These are phyloP conservation scores for Metschnikowia kunwiensis DNA, from an alignment of 805 yeast species.

Conservation along the genomic window DNA sequence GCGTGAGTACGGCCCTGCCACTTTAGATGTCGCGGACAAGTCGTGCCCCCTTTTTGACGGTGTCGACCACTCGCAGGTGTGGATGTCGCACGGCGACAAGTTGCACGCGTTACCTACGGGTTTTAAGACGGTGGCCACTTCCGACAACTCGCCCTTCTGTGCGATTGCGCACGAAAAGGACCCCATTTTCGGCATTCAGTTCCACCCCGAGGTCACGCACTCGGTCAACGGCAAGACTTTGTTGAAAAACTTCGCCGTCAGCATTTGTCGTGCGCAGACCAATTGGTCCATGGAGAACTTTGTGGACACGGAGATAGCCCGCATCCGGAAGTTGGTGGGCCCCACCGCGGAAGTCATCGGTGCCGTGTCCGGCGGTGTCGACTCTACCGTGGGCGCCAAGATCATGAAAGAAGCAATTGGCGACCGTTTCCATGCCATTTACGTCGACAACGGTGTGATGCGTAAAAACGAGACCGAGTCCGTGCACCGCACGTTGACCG, in stretches of 20 bases:
- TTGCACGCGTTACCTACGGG: constrained; percentile 86
- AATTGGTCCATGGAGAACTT: constrained; percentile 99
- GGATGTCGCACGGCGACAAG: constrained; percentile 99
- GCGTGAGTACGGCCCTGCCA: constrained; percentile 98
- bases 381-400: constrained; percentile 98
- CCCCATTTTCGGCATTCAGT: constrained; percentile 89
- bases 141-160: constrained; percentile 93
- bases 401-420: constrained; percentile 98
- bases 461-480: constrained; percentile 87
- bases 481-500: constrained; percentile 86
- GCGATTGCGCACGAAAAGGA: constrained; percentile 78
- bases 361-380: constrained; percentile 99
- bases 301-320: constrained; percentile 91
- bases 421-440: constrained; percentile 95
- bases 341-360: constrained; percentile 98
- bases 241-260: constrained; percentile 88
- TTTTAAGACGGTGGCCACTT: constrained; percentile 82
- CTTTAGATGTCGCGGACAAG: constrained; percentile 68
- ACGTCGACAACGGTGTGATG: constrained; percentile 97
- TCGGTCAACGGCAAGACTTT: constrained; percentile 85
- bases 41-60: constrained; percentile 74
- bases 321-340: constrained; percentile 89
- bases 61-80: constrained; percentile 90
- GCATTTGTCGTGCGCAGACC: constrained; percentile 79
- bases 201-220: constrained; percentile 99